These are phyloP conservation scores for Eremothecium coryli DNA, from an alignment of 1,139 yeast genomes.

Conservation along the genomic window DNA sequence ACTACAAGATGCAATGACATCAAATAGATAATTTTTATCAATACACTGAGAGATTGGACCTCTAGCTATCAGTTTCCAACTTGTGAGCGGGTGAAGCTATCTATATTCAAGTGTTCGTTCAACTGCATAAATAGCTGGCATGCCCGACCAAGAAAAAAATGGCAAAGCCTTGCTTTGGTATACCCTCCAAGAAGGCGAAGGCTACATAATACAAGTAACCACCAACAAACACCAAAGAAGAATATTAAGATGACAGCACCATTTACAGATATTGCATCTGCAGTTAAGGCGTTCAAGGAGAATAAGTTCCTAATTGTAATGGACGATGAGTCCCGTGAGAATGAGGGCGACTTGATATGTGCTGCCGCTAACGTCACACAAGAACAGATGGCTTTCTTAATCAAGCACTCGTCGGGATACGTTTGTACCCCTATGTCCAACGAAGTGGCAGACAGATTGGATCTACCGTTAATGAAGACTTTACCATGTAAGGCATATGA, in stretches of 20 bases:
- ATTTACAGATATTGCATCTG: constrained; percentile 60
- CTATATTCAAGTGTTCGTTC: too few relatives aligned
- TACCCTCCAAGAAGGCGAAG: too few relatives aligned
- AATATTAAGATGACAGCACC: constrained; percentile 6
- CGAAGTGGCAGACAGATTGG: constrained; percentile 67
- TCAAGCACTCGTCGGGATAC: constrained; percentile 82
- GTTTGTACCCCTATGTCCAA: constrained; percentile 85
- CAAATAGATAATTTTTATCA: too few relatives aligned
- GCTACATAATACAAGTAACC: background rate
- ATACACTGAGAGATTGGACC: too few relatives aligned
- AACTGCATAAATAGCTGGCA: too few relatives aligned
- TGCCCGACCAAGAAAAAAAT: too few relatives aligned
- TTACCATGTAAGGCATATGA: constrained; percentile 26
- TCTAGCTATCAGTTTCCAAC: too few relatives aligned
- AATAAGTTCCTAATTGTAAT: constrained; percentile 90
- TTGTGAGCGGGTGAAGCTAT: too few relatives aligned
- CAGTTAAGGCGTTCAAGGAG: constrained; percentile 67
- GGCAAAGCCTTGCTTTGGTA: too few relatives aligned
- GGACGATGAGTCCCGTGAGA: constrained; percentile 94
- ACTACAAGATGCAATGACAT: too few relatives aligned
- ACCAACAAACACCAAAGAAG: background rate
- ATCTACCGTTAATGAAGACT: constrained; percentile 65
- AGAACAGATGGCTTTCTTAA: constrained; percentile 89
- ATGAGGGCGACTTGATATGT: constrained; percentile 92
- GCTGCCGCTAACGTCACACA: constrained; percentile 79